Conservation (phyloP, 2,329 filamentous ascomycete genomes). For the Colletotrichum tanaceti region DNA sequence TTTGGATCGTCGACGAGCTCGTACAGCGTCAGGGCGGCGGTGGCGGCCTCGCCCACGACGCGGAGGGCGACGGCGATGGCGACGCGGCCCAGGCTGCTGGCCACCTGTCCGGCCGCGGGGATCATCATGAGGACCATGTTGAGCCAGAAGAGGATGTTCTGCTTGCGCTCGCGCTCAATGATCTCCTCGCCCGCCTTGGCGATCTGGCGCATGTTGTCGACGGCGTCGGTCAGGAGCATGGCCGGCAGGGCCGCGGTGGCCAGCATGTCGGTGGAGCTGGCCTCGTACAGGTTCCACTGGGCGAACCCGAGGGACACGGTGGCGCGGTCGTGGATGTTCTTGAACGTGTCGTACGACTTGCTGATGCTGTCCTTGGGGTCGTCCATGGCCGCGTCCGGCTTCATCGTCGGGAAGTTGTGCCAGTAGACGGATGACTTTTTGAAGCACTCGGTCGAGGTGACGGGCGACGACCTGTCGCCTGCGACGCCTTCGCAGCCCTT, state of each 20-base stretch:
- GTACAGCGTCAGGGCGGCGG: slow-evolving; percentile 14
- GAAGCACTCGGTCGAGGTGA: slow-evolving; percentile 13
- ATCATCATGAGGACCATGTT: slow-evolving; percentile 21
- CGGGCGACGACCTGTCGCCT: slow-evolving; percentile 8
- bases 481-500: slow-evolving; percentile 11
- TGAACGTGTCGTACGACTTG: slow-evolving; percentile 14
- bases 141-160: slow-evolving; percentile 15
- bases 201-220: slow-evolving; percentile 12
- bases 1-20: slow-evolving; percentile 17
- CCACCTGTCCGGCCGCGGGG: slow-evolving; percentile 17
- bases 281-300: slow-evolving; percentile 6
- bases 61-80: slow-evolving; percentile 9
- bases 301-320: slow-evolving; percentile 14
- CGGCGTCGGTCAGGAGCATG: slow-evolving; percentile 8
- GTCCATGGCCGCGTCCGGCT: slow-evolving; percentile 1
- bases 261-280: slow-evolving; percentile 5
- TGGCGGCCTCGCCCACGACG: slow-evolving; percentile 17
- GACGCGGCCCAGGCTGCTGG: slow-evolving; percentile 2
- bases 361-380: slow-evolving; percentile 19
- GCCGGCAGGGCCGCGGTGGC: slow-evolving; percentile 13
- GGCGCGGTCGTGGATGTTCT: background rate
- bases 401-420: slow-evolving; percentile 12
- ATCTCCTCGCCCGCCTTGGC: slow-evolving; percentile 17
- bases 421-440: slow-evolving; percentile 16
- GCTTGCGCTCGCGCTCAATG: slow-evolving; percentile 14